These are phyloP conservation scores for Candida stauntonica DNA, from an alignment of 805 yeast species.

Conservation along the genomic window DNA sequence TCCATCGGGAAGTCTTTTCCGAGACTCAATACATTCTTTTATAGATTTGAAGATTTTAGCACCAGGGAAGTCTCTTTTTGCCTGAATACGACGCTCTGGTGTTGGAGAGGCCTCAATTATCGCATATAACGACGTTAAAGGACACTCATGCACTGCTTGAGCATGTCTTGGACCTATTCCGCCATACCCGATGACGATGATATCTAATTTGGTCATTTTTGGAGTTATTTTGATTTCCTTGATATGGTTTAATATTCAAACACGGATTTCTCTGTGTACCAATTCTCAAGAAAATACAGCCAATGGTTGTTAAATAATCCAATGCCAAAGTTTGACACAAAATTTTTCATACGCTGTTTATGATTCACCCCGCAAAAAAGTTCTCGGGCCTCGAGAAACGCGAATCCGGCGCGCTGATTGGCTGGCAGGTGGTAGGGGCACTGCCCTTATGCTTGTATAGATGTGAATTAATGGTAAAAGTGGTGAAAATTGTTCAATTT, in stretches of 20 bases:
- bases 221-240: too few relatives aligned
- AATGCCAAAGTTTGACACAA: too few relatives aligned
- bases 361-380: background rate
- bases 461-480: too few relatives aligned
- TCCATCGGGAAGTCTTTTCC: conserved; percentile 11
- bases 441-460: too few relatives aligned
- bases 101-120: conserved; percentile 15
- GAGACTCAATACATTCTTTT: conserved; percentile 4
- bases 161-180: conserved; percentile 22
- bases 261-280: too few relatives aligned
- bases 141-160: conserved; percentile 13
- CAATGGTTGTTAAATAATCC: too few relatives aligned
- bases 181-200: conserved; percentile 18
- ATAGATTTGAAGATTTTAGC: conserved; percentile 10
- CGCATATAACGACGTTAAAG: conserved; percentile 13
- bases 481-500: too few relatives aligned
- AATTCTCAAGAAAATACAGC: too few relatives aligned
- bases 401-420: too few relatives aligned
- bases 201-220: conserved; percentile 5
- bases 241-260: too few relatives aligned
- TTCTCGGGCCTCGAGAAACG: background rate
- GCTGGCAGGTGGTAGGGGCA: too few relatives aligned
- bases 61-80: conserved; percentile 8
- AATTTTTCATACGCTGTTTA: background rate
- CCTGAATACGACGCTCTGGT: conserved; percentile 5